These are phyloP conservation scores for Mytilinidion resinicola DNA, from an alignment of 495 filamentous ascomycete genomes.

Conservation along the genomic window DNA sequence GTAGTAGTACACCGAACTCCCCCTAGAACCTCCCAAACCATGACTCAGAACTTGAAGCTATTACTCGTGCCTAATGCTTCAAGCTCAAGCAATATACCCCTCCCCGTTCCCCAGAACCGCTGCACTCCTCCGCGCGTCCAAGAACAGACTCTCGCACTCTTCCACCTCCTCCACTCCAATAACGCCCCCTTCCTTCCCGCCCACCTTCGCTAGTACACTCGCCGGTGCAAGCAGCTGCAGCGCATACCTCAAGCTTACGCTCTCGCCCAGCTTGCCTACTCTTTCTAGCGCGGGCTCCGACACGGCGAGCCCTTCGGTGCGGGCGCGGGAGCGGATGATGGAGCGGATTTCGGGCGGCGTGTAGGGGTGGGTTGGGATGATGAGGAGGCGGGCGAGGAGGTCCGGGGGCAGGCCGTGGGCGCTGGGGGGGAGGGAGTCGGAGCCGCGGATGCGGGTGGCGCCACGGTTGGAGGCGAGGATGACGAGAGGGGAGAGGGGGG, in stretches of 20 bases:
- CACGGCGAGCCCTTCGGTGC: conserved; percentile 72
- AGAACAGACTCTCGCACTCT: conserved; percentile 86
- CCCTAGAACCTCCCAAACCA: too few species aligned
- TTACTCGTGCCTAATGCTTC: too few species aligned
- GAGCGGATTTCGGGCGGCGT: conserved; percentile 76
- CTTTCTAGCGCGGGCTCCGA: conserved; percentile 77
- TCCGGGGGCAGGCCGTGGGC: conserved; percentile 93
- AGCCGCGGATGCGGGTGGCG: conserved; percentile 79
- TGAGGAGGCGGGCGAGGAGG: conserved; percentile 84
- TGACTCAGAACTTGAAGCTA: too few species aligned
- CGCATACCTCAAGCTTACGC: conserved; percentile 85
- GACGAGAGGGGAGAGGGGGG: conserved; percentile 87
- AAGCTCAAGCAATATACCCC: conserved; percentile 21
- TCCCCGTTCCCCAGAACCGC: conserved; percentile 16
- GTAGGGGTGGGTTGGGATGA: conserved; percentile 89
- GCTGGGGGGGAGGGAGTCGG: conserved; percentile 48
- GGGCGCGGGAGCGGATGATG: conserved; percentile 76
- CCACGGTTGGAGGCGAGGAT: conserved; percentile 96
- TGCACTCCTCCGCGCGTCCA: conserved; percentile 82
- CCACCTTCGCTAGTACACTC: conserved; percentile 58
- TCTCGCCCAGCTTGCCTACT: conserved; percentile 75
- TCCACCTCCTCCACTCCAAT: conserved; percentile 76
- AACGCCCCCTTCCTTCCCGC: conserved; percentile 53
- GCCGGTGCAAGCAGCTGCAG: conserved; percentile 89
- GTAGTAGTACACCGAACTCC: too few species aligned